Base-by-base conservation (phyloP, 192 early-diverging fungal genomes). In the Diversispora epigaea region DNA sequence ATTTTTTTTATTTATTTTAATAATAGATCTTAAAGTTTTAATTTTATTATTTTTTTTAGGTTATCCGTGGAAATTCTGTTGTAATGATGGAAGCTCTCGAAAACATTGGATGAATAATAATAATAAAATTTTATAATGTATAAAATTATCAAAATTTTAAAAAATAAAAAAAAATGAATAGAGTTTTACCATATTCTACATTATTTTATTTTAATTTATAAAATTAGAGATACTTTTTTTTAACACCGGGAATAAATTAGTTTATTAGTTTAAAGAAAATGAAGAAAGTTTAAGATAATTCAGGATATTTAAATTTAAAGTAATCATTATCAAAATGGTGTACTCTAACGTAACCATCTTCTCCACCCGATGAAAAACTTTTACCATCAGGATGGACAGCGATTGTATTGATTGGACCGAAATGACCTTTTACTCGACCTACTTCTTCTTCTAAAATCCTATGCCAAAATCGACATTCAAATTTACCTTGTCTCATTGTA, bases 341-440 rank as follows among this genome's bases (percentile, higher is more conserved):
- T 64, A 99, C 86, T 71, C 98, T 91, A 52, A 99, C 91, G 77
- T 94, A 98, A 82, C 98, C 98, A 83, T 99, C 98, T 82, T 99
- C 98, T 78, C 96, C 94, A 80, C 98, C 98, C 62, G 89, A 91
- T 55, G 98, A 92, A 86, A 95, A 98, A 78, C 91, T 89, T 50
- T 87, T 93, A 62, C 98, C 96, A 80, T 93, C 91, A 15, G 96
- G 96, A 81, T 97, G 95, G 69, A 98, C 93, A 6, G 98, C 96
- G 67, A 99, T 86, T 15, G 96, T 99, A 85, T 99, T 99, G 84
- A 99, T 98, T 50, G 98, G 98, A 77, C 98, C 98, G 82, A 99
- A 99, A 78, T 99, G 98, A 32, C 98, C 98, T 87, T 93, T 94
- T 50, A 96, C 93, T 77, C 96, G 91, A 65, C 96, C 96, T 62